Base-by-base conservation (phyloP, 495 filamentous ascomycete genomes). In the Xylaria sp. region DNA sequence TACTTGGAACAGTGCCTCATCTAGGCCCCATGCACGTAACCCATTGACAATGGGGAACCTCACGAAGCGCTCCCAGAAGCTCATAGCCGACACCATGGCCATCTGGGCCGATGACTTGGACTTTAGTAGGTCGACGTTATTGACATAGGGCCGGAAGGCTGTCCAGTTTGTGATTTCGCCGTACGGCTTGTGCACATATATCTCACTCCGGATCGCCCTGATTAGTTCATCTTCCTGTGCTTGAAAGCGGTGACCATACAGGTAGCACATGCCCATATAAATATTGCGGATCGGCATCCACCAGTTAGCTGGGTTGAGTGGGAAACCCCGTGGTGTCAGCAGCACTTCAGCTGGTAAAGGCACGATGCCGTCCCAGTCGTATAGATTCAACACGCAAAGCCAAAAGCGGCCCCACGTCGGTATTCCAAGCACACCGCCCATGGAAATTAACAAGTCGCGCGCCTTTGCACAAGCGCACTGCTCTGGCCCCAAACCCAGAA, bases 271-370 rank as follows among this genome's bases (percentile, higher is more conserved):
- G 15, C 93, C 90, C n/a, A 93, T 81, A 77, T 91, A 94, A 14
- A 96, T 92, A 76, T 89, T 87, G 46, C 93, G 91, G 80, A 93
- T 93, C 69, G 95, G 93, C 71, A 93, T 91, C 93, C 93, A 96
- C 93, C 93, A 96, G 48, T 92, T 84, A 91, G 93, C 94, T 3
- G 93, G 93, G 24, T 91, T 89, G 70, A 95, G 86, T 1, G 93
- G 93, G 33, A 92, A 85, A 91, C 91, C 93, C 73, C 94, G 90
- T 7, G 93, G 93, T 8, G 95, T 82, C 41, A 94, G 85, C 91
- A 93, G 94, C 31, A 94, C 75, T 77, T 96, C 93, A 8, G 93
- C 90, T 17, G 93, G 92, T 26, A 92, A 87, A 11, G 93, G 93
- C 72, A 94, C 93, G 67, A 95, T 91, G 68, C 89, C 88, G 61